Base-by-base conservation (phyloP, 768 basidiomycete species). In the Suillus bovinus region DNA sequence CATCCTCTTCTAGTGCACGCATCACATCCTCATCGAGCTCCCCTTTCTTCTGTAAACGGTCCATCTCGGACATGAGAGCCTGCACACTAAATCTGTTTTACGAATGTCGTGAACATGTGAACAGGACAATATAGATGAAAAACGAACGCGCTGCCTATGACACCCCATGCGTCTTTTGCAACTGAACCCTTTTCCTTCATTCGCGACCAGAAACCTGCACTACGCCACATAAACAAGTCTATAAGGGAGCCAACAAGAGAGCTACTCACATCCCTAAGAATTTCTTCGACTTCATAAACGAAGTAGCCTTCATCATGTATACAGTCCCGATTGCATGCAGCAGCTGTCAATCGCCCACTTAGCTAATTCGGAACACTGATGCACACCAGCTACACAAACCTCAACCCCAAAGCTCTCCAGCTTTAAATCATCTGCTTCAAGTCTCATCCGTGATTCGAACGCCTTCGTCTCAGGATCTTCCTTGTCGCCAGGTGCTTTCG, bases 351-450 rank as follows among this genome's bases (percentile, higher is more conserved):
- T 8, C 5, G 11, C 50, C 4, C 31, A 20, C 20, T 36, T 29
- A 54, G 13, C 4, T 36, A 17, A 34, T 11, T 31, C 29, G 10
- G 50, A 14, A 14, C 33, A 11, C 8, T 20, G 52, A 67, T 11
- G n/a, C 16, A 52, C 50, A 39, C 1, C 33, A 54, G 13, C 38
- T 7, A 54, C 46, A 73, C 84, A 34, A 68, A 93, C 90, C 86
- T 98, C 96, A 27, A 99, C 88, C 54, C 97, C 97, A 75, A 99
- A 99, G 67, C 93, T 95, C 80, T 99, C 96, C 59, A 98, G 77
- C 79, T 98, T 98, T 68, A 99, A 72, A 77, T 99, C 97, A 61
- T 96, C 94, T 1, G 92, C 93, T 74, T 99, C 97, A 33, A 84
- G 79, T 69, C 76, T 82, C 73, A 96, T 91, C 74, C 82, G 86